phyloP scores from a whole-genome alignment of 495 filamentous ascomycete genomes.

The Achaetomiella virescens region DNA sequence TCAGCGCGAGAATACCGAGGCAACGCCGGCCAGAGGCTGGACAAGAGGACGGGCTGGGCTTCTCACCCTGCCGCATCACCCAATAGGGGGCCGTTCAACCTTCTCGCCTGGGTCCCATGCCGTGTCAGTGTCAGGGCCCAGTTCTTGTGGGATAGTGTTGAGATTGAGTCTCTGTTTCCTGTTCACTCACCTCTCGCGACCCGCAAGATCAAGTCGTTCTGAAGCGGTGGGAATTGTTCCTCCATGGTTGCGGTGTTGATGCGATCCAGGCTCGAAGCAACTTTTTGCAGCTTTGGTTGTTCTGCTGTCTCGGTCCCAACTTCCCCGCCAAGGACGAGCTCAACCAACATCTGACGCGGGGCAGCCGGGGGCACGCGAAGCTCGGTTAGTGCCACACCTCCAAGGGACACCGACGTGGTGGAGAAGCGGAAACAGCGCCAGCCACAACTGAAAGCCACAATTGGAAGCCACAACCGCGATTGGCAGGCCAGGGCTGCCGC shows the following conservation, averaged over 20 bases:
- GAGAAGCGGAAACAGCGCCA: too few species aligned
- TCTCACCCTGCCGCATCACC: conserved; percentile 95
- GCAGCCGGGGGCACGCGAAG: neutral
- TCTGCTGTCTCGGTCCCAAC: neutral
- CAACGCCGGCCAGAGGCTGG: neutral
- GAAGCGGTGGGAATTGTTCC: conserved; percentile 61
- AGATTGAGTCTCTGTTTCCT: neutral
- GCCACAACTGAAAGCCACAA: neutral
- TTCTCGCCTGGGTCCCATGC: conserved; percentile 65
- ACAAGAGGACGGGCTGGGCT: conserved; percentile 9
- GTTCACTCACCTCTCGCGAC: conserved; percentile 68
- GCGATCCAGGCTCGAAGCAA: neutral
- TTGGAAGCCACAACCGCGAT: neutral
- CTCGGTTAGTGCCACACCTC: conserved; percentile 3
- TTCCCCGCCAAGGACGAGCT: conserved; percentile 8
- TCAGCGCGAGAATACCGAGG: conserved; percentile 10
- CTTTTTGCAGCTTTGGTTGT: too few species aligned
- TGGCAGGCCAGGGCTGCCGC: conserved; percentile 1
- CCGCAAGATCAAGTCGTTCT: conserved; percentile 85
- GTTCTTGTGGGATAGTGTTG: too few species aligned
- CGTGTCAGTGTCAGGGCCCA: conserved; percentile 16
- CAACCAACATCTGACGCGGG: neutral
- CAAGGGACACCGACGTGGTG: neutral
- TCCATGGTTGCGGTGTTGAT: conserved; percentile 16
- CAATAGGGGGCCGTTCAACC: conserved; percentile 91